Evolutionary conservation across 2,329 filamentous ascomycete species (phyloP).

Genomic region (Sclerotinia subarctica): DNA sequence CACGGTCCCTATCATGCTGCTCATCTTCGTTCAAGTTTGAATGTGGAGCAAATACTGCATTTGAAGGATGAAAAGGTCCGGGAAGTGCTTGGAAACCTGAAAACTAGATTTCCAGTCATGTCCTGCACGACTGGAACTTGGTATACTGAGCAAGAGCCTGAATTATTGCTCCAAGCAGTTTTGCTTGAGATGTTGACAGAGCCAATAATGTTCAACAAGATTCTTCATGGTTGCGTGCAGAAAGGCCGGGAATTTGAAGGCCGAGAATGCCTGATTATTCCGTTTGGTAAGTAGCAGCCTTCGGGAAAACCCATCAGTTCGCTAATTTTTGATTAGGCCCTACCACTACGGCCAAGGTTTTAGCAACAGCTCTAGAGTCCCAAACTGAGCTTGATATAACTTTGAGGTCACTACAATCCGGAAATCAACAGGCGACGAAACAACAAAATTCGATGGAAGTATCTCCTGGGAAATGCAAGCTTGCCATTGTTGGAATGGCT

Average conservation of each 20-base stretch:
- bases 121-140: slow-evolving; percentile 43
- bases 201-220: slow-evolving; percentile 47
- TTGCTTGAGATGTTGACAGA: slow-evolving; percentile 50
- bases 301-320: not conserved
- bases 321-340: slow-evolving; percentile 46
- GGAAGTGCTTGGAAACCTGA: slow-evolving; percentile 43
- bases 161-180: slow-evolving; percentile 25
- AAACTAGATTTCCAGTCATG: slow-evolving; percentile 49
- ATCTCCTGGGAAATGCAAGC: slow-evolving; percentile 16
- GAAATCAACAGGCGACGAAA: not conserved
- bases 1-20: slow-evolving; percentile 37
- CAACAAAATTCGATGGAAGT: slow-evolving; percentile 16
- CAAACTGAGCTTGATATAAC: slow-evolving; percentile 19
- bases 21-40: slow-evolving; percentile 33
- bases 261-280: slow-evolving; percentile 46
- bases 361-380: slow-evolving; percentile 15
- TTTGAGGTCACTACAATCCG: not conserved
- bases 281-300: slow-evolving; percentile 41
- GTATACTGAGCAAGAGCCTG: slow-evolving; percentile 23
- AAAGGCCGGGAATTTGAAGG: slow-evolving; percentile 43
- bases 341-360: slow-evolving; percentile 44
- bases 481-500: slow-evolving; percentile 82
- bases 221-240: slow-evolving; percentile 48
- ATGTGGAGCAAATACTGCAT: slow-evolving; percentile 28
- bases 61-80: slow-evolving; percentile 40